Evolutionary conservation across 768 basidiomycete species (phyloP).

Genomic region (Rhodocollybia butyracea): DNA sequence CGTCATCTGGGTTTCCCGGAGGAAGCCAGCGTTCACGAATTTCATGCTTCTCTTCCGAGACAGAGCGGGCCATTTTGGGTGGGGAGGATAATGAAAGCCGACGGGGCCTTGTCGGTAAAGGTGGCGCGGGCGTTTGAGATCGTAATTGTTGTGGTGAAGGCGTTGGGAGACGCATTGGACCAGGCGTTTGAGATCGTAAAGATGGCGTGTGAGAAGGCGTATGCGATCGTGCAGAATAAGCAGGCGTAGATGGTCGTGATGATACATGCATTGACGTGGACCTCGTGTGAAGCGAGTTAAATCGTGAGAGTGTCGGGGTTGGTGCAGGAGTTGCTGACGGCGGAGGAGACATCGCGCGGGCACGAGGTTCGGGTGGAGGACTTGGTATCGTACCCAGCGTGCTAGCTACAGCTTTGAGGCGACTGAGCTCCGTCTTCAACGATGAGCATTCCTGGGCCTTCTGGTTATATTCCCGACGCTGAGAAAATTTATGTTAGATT

Average conservation of each 20-base stretch:
- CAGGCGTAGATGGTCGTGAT: slow-evolving; percentile 23
- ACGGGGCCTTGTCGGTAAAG: slow-evolving; percentile 39
- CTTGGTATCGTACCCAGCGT: slow-evolving; percentile 28
- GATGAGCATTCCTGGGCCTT: slow-evolving; percentile 71
- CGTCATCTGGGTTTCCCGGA: slow-evolving; percentile 20
- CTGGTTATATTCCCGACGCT: slow-evolving; percentile 62
- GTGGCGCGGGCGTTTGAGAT: slow-evolving; percentile 26
- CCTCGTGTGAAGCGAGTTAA: slow-evolving; percentile 50
- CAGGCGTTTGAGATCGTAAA: slow-evolving; percentile 29
- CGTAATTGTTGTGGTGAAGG: slow-evolving; percentile 20
- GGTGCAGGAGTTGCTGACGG: slow-evolving; percentile 33
- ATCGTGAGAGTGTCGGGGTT: slow-evolving; percentile 47
- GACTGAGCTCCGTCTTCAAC: slow-evolving; percentile 63
- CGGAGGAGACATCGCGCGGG: slow-evolving; percentile 33
- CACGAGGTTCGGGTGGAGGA: slow-evolving; percentile 18
- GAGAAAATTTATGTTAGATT: slow-evolving; percentile 15
- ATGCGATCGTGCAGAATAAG: slow-evolving; percentile 24
- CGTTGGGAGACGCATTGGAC: slow-evolving; percentile 24
- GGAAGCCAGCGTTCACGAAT: slow-evolving; percentile 70
- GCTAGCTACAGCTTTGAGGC: slow-evolving; percentile 46
- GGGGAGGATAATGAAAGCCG: slow-evolving; percentile 48
- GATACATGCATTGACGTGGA: slow-evolving; percentile 46
- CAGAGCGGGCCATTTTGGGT: slow-evolving; percentile 55
- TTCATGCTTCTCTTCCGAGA: slow-evolving; percentile 64
- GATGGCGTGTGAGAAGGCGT: slow-evolving; percentile 22